Evolutionary conservation across 257 asterid genomes (phyloP).

Genomic region (Mitragyna speciosa): DNA sequence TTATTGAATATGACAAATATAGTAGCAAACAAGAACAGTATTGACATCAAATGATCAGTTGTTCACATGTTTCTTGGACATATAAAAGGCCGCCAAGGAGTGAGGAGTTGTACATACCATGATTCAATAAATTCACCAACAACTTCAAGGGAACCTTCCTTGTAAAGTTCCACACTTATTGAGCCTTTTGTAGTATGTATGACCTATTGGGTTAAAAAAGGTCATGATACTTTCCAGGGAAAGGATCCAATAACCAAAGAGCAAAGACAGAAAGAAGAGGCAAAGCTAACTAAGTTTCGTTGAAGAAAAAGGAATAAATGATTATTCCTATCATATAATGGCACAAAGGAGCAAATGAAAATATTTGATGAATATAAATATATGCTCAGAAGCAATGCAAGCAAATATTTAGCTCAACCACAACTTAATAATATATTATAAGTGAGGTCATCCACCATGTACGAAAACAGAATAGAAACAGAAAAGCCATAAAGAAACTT

Average conservation of each 20-base stretch:
- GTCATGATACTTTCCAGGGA: constrained; percentile 6
- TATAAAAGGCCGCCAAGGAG: neutral
- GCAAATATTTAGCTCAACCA: neutral
- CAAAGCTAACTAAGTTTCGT: neutral
- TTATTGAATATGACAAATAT: neutral
- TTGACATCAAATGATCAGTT: neutral
- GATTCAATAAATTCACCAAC: constrained; percentile 67
- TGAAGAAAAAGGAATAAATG: neutral
- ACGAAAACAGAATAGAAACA: neutral
- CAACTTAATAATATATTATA: neutral
- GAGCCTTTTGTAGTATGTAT: constrained; percentile 81
- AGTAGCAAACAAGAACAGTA: neutral
- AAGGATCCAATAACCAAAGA: constrained; percentile 1
- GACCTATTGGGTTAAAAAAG: constrained; percentile 42
- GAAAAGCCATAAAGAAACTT: constrained; percentile 35
- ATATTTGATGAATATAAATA: neutral
- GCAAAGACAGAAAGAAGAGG: constrained; percentile 13
- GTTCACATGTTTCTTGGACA: neutral
- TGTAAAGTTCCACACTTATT: constrained; percentile 79
- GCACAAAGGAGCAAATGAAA: neutral
- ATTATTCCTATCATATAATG: neutral
- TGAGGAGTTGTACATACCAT: constrained; percentile 46
- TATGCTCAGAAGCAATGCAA: neutral
- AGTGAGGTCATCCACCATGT: constrained; percentile 2
- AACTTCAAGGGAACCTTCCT: constrained; percentile 83